phyloP scores from a whole-genome alignment of 2,329 filamentous ascomycete species.

The Cladosporium sp. region DNA sequence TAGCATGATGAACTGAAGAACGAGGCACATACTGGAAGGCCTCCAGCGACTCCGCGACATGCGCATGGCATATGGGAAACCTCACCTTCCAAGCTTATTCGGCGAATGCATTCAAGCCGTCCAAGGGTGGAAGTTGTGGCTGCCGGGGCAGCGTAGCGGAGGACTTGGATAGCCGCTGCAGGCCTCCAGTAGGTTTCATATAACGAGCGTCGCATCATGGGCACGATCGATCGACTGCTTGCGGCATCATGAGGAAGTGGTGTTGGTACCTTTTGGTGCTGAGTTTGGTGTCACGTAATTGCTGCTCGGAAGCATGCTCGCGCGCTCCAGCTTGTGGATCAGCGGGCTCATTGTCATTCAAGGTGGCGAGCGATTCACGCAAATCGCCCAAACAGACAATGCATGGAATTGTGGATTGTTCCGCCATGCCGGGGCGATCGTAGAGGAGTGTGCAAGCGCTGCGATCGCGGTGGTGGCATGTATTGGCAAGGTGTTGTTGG shows the following conservation, averaged over 20 bases:
- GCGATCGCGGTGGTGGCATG: slow-evolving; percentile 12
- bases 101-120: slow-evolving; percentile 43
- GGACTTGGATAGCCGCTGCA: slow-evolving; percentile 14
- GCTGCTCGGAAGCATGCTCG: slow-evolving; percentile 26
- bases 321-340: slow-evolving; percentile 37
- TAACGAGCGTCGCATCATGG: slow-evolving; percentile 23
- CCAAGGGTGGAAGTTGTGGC: slow-evolving; percentile 39
- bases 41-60: slow-evolving; percentile 31
- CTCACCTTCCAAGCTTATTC: slow-evolving; percentile 43
- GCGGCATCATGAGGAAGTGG: slow-evolving; percentile 17
- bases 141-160: slow-evolving; percentile 7
- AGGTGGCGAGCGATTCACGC: slow-evolving; percentile 55
- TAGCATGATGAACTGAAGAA: slow-evolving; percentile 26
- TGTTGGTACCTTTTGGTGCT: slow-evolving; percentile 36
- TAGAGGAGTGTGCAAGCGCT: background rate
- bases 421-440: slow-evolving; percentile 52
- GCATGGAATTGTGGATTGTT: slow-evolving; percentile 62
- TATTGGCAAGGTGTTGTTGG: slow-evolving; percentile 2
- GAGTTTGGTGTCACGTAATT: slow-evolving; percentile 24
- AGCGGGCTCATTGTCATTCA: background rate
- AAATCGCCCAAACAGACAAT: slow-evolving; percentile 73
- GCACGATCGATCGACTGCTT: slow-evolving; percentile 23
- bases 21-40: slow-evolving; percentile 30
- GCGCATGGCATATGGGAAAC: slow-evolving; percentile 32
- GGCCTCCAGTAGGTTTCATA: slow-evolving; percentile 31